Evolutionary conservation across 441 rosid species (phyloP), one percentile per base, ranked within the genome.

Genomic region (Raphanus hybrid): DNA sequence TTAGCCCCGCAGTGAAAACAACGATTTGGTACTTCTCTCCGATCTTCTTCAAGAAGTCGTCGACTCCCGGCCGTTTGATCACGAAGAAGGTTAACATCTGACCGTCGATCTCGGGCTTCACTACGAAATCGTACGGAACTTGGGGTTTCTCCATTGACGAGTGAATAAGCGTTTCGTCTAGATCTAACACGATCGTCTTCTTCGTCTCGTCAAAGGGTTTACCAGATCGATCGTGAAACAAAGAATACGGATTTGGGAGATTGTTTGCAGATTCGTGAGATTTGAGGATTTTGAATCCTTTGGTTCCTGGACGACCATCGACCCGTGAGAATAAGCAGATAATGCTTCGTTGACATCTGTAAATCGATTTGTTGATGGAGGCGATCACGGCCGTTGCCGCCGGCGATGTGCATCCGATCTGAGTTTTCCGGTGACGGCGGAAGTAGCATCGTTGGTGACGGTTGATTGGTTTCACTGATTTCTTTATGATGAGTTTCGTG

Each of bases 111-210:
- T 18, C 80, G 1, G 92, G 95, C 79, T 79, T 81, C 4, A 93
- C 95, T 0, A 83, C 63, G 78, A 91, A 94, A 83, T 92, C 93
- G 70, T 87, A 87, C 69, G 23, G 77, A 5, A 77, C 70, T 0
- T 88, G 81, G 3, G 97, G 94, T 6, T 91, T 94, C 82, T 88
- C 93, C 5, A 92, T 66, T 16, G 83, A 82, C 11, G 98, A 90
- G 71, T 95, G 99, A 15, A 92, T 83, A 10, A 91, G 81, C 0
- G 97, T 95, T 75, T 95, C 97, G 69, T 95, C 99, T n/a, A 95
- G 96, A 77, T 95, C 99, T 9, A 95, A 89, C 75, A 92, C 87
- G 12, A 91, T 85, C 3, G 98, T 95, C 69, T 69, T 87, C 76
- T 86, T 91, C 26, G 68, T 35, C 50, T 70, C 70, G 69, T 80